Evolutionary conservation across 1,139 yeast genomes (phyloP).

Genomic region (Wickerhamiella pararugosa): DNA sequence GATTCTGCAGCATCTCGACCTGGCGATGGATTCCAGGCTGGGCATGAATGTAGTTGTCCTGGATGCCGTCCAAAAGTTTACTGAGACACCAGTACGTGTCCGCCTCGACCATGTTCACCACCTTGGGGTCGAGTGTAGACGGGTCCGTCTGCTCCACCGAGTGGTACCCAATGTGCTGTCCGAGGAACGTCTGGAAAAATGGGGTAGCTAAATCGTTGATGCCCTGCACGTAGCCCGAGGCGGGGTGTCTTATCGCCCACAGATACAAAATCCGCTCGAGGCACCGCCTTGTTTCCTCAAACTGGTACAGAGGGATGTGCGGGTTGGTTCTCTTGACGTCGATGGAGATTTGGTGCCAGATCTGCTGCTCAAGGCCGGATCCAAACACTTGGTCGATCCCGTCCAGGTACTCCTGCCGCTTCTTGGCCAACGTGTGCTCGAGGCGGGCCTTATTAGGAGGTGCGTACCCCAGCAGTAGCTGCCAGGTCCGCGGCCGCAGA

Average conservation of each 20-base stretch:
- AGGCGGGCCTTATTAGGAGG: conserved; percentile 77
- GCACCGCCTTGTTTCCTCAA: conserved; percentile 54
- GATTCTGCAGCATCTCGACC: conserved; percentile 61
- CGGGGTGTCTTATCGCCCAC: conserved; percentile 98
- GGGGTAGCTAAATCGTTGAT: conserved; percentile 93
- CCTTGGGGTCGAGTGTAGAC: conserved; percentile 31
- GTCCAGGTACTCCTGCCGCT: conserved; percentile 73
- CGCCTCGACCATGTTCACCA: conserved; percentile 59
- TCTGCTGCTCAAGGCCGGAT: conserved; percentile 50
- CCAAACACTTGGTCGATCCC: conserved; percentile 49
- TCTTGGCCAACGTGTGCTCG: conserved; percentile 50
- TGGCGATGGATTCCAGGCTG: conserved; percentile 95
- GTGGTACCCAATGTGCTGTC: conserved; percentile 41
- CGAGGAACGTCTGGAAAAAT: conserved; percentile 73
- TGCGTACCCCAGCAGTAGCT: conserved; percentile 69
- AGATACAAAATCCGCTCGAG: conserved; percentile 69
- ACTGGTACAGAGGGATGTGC: conserved; percentile 54
- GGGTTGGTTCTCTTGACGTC: conserved; percentile 96
- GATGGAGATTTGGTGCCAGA: conserved; percentile 93
- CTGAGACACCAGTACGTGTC: conserved; percentile 96
- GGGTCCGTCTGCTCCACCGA: conserved; percentile 48
- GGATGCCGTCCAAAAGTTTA: conserved; percentile 78
- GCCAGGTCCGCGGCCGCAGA: conserved; percentile 80
- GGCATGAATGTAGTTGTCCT: conserved; percentile 92
- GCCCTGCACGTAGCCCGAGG: conserved; percentile 98